phyloP scores from a whole-genome alignment of 768 basidiomycete species.

The Gautieria morchelliformis region DNA sequence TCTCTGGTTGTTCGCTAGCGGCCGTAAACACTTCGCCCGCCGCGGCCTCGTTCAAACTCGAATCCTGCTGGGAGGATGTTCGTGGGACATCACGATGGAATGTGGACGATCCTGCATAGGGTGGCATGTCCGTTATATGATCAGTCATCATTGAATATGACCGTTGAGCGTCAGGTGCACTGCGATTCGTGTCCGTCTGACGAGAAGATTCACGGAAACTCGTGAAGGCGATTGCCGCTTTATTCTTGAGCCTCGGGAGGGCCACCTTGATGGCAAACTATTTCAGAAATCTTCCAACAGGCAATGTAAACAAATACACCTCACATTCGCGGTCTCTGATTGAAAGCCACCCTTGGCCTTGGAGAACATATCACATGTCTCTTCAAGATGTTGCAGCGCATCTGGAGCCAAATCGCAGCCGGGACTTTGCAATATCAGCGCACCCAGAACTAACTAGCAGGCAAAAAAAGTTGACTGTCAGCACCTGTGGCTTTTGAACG shows the following conservation, averaged over 20 bases:
- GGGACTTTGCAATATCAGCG: background rate
- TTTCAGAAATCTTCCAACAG: background rate
- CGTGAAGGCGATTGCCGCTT: background rate
- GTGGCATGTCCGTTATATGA: too few relatives aligned
- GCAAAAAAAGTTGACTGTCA: background rate
- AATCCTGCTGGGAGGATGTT: too few relatives aligned
- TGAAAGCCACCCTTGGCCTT: background rate
- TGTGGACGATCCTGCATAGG: too few relatives aligned
- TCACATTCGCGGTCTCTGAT: background rate
- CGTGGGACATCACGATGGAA: too few relatives aligned
- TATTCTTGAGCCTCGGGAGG: background rate
- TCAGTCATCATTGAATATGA: too few relatives aligned
- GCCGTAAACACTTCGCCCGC: too few relatives aligned
- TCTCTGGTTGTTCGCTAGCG: too few relatives aligned
- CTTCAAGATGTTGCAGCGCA: constrained; percentile 1
- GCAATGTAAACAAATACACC: background rate
- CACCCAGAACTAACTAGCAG: constrained; percentile 1
- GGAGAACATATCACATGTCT: constrained; percentile 4
- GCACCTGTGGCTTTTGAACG: background rate
- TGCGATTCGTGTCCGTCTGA: too few relatives aligned
- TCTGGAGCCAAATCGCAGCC: background rate
- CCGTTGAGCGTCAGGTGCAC: too few relatives aligned
- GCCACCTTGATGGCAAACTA: background rate
- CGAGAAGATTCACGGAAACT: background rate
- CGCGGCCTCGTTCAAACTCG: too few relatives aligned